A percentile compares a stretch with the other conserved stretches of the same genome.
These are phyloP conservation scores for Pisolithus tinctorius DNA, from an alignment of 768 basidiomycete genomes.

Conservation along the genomic window DNA sequence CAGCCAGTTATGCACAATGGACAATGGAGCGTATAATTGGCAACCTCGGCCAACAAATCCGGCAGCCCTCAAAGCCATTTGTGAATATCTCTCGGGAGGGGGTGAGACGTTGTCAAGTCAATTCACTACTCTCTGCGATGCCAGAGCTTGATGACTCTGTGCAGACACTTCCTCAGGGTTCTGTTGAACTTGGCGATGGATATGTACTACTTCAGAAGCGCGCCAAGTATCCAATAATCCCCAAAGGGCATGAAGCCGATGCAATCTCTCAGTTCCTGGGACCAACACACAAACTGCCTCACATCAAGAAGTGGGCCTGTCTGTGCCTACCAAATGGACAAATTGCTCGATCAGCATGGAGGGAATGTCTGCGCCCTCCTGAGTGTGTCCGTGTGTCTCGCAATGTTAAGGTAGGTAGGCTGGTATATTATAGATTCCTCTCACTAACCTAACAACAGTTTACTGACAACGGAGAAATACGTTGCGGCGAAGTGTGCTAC, in stretches of 20 bases:
- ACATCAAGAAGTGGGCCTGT: slow-evolving; percentile 24
- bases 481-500: too few relatives aligned
- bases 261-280: not conserved
- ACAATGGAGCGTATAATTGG: slow-evolving; percentile 22
- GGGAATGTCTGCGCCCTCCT: slow-evolving; percentile 14
- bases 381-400: slow-evolving; percentile 21
- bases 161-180: not conserved
- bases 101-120: slow-evolving; percentile 13
- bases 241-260: not conserved
- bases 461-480: slow-evolving; percentile 6
- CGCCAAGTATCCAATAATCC: not conserved
- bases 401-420: slow-evolving; percentile 30
- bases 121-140: slow-evolving; percentile 8
- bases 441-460: not conserved
- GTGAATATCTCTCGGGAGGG: slow-evolving; percentile 22
- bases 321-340: slow-evolving; percentile 33
- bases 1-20: slow-evolving; percentile 27
- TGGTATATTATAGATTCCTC: not conserved
- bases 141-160: slow-evolving; percentile 5
- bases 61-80: slow-evolving; percentile 20
- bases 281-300: not conserved
- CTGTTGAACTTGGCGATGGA: not conserved
- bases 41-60: slow-evolving; percentile 19
- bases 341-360: slow-evolving; percentile 27
- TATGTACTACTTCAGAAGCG: not conserved